phyloP scores from a whole-genome alignment of 2,329 filamentous ascomycete species.

The Alternaria conjuncta region DNA sequence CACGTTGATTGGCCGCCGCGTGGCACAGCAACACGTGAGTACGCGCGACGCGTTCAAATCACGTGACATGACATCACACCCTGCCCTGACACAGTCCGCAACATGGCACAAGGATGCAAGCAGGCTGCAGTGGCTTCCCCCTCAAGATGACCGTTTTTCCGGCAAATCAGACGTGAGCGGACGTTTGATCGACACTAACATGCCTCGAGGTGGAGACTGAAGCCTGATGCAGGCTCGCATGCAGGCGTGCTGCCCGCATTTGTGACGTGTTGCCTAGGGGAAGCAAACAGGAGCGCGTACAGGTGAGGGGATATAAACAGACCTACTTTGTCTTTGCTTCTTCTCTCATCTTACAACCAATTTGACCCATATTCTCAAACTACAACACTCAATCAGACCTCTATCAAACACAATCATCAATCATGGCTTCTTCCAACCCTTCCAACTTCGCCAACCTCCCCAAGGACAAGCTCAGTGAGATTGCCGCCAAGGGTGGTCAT shows the following conservation, averaged over 20 bases:
- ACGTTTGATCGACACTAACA: conserved; percentile 12
- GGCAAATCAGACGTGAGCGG: conserved; percentile 11
- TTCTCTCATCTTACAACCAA: background rate
- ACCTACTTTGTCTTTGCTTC: background rate
- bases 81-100: background rate
- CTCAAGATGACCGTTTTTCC: background rate
- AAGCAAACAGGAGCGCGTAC: conserved; percentile 17
- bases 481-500: conserved; percentile 58
- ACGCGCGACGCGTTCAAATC: conserved; percentile 19
- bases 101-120: conserved; percentile 15
- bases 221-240: background rate
- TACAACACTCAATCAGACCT: conserved; percentile 1
- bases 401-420: conserved; percentile 13
- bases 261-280: conserved; percentile 25
- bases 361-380: background rate
- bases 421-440: conserved; percentile 54
- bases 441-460: conserved; percentile 61
- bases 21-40: conserved; percentile 7
- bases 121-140: conserved; percentile 18
- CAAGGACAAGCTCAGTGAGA: conserved; percentile 57
- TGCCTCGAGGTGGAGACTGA: conserved; percentile 2
- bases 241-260: conserved; percentile 7
- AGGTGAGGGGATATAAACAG: conserved; percentile 17
- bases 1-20: conserved; percentile 20
- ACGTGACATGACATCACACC: conserved; percentile 29